Evolutionary conservation across 2,329 filamentous ascomycete genomes (phyloP), one percentile per base, ranked within the genome.

Genomic region (Neonectria punicea): DNA sequence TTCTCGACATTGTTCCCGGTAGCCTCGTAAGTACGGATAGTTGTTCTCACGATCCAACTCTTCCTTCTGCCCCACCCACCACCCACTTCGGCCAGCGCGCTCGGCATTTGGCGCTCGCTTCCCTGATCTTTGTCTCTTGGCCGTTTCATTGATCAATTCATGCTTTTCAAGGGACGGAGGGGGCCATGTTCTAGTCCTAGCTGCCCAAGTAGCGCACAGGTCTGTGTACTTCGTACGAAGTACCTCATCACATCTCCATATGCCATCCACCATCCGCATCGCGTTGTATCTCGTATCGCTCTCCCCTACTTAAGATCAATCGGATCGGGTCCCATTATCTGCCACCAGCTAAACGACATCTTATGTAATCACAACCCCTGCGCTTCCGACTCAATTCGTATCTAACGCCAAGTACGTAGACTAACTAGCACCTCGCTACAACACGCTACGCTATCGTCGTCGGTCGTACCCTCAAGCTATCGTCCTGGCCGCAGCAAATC

Each of bases 311-410:
- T 22, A 22, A 22, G 22, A 49, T 22, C 20, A n/a, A n/a, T 25
- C 13, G 46, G 34, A 25, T 43, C 51, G 32, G 13, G 34, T 28
- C 34, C 20, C 32, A 53, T 20, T 53, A 14, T 7, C 6, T n/a
- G 14, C 32, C 18, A 22, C 32, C 18, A 22, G 20, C 18, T 13
- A 28, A 7, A 20, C 49, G 11, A n/a, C 11, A 7, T 32, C 5
- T 51, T 51, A 34, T 51, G 49, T 51, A 51, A 51, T 34, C n/a
- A 28, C 49, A 16, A n/a, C 47, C 28, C 47, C 28, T 20, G 32
- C 28, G 25, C 25, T 51, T 20, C 14, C n/a, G 30, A n/a, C 25
- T 16, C 46, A 50, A 50, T 30, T 50, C 25, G 25, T 50, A 50
- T 18, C 28, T 8, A 20, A 20, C 9, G n/a, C 39, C 39, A n/a